These are phyloP conservation scores for Capsicum chinense DNA, from an alignment of 257 asterid genomes.

Conservation along the genomic window DNA sequence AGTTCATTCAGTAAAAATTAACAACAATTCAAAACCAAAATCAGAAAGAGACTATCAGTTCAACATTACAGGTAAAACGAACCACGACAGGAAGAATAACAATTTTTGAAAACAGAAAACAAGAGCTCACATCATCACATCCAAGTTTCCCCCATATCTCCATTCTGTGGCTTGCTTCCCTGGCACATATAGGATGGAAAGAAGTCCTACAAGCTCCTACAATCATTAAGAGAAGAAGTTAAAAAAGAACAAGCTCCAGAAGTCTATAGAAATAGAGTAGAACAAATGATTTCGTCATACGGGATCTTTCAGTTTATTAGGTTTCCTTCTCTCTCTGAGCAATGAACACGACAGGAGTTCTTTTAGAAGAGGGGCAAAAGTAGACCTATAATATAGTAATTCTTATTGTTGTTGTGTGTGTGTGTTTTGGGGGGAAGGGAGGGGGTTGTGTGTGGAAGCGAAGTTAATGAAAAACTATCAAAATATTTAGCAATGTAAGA, in stretches of 20 bases:
- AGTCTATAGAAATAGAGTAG: not conserved
- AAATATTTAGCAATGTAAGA: not conserved
- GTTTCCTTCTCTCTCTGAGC: slow-evolving; percentile 18
- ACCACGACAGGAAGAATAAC: not conserved
- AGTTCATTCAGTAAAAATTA: slow-evolving; percentile 11
- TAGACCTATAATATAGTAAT: not conserved
- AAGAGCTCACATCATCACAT: slow-evolving; percentile 78
- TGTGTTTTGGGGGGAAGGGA: not conserved
- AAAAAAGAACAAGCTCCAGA: slow-evolving; percentile 37
- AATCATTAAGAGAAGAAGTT: slow-evolving; percentile 42
- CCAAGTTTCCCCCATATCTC: slow-evolving; percentile 98
- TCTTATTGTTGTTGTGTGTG: no score
- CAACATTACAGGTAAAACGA: not conserved
- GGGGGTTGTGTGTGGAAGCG: not conserved
- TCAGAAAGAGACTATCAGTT: not conserved
- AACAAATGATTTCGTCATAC: not conserved
- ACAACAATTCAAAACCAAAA: not conserved
- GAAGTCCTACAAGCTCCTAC: slow-evolving; percentile 98
- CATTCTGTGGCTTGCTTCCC: slow-evolving; percentile 94
- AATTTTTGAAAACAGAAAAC: slow-evolving; percentile 18
- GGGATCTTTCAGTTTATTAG: slow-evolving; percentile 1
- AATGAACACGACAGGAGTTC: not conserved
- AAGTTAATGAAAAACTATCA: not conserved
- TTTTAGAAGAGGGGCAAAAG: not conserved
- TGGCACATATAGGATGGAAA: slow-evolving; percentile 97